These are phyloP conservation scores for Solanum etuberosum DNA, from an alignment of 257 asterid species.

Conservation along the genomic window DNA sequence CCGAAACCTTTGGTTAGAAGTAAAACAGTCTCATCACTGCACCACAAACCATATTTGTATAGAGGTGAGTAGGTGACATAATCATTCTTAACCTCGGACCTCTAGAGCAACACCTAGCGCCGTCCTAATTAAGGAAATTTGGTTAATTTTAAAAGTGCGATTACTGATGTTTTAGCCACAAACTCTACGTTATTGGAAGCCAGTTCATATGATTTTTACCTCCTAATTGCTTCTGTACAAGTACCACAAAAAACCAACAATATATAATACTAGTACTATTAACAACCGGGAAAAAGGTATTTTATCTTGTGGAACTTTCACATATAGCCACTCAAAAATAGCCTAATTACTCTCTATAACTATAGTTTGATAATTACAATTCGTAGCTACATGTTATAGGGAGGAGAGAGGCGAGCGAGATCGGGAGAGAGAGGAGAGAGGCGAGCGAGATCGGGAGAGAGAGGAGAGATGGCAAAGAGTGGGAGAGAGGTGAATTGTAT, in stretches of 20 bases:
- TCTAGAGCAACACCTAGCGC: not conserved
- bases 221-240: not conserved
- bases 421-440: no score
- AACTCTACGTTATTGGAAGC: not conserved
- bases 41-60: not conserved
- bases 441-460: no score
- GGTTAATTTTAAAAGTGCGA: not conserved
- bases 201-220: not conserved
- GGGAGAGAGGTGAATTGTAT: no score
- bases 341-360: no score
- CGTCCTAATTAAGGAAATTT: not conserved
- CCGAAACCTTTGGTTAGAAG: no score
- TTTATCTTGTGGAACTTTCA: no score
- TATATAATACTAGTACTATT: not conserved
- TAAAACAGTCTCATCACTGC: fast-evolving
- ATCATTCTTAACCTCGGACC: not conserved
- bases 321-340: no score
- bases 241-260: not conserved
- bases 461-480: no score
- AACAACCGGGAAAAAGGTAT: not conserved
- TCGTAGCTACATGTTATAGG: no score
- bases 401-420: no score
- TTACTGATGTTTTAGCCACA: not conserved
- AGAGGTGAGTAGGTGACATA: not conserved
- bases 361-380: no score